These are phyloP conservation scores for Naganishia friedmannii DNA, from an alignment of 768 basidiomycete genomes.

Conservation along the genomic window DNA sequence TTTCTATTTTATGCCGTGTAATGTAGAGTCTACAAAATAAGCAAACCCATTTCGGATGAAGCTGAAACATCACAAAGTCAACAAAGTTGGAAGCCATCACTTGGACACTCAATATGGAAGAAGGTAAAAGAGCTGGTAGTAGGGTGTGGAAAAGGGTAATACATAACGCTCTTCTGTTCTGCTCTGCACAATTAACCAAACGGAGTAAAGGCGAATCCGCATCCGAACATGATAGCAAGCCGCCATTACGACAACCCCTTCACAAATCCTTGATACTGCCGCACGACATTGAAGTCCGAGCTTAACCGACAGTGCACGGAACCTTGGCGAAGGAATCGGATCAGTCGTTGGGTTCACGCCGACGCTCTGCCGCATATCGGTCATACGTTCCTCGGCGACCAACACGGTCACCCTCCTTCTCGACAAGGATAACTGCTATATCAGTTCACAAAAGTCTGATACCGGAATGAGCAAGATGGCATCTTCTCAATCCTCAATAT, in stretches of 20 bases:
- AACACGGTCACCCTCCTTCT: neutral
- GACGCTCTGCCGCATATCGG: no score
- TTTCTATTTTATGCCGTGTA: slow-evolving; percentile 2
- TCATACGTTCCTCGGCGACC: neutral
- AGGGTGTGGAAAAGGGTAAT: no score
- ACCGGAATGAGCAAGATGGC: neutral
- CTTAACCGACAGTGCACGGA: neutral
- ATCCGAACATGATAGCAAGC: neutral
- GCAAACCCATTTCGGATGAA: neutral
- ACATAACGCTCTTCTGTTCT: no score
- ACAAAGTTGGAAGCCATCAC: slow-evolving; percentile 13
- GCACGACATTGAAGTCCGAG: no score
- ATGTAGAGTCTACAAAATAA: neutral
- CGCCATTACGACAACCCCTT: no score
- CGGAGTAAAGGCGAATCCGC: neutral
- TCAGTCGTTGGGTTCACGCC: no score
- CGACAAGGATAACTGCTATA: neutral
- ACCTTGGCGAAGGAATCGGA: neutral
- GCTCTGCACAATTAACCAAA: no score
- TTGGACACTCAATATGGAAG: slow-evolving; percentile 2
- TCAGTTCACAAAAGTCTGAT: neutral
- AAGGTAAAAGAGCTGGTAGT: neutral
- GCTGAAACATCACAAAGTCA: slow-evolving; percentile 6
- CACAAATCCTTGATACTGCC: no score
- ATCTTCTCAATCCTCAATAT: slow-evolving; percentile 11